Evolutionary conservation across 164 flowering plant species (phyloP).

Genomic region (Magnolia officinalis): DNA sequence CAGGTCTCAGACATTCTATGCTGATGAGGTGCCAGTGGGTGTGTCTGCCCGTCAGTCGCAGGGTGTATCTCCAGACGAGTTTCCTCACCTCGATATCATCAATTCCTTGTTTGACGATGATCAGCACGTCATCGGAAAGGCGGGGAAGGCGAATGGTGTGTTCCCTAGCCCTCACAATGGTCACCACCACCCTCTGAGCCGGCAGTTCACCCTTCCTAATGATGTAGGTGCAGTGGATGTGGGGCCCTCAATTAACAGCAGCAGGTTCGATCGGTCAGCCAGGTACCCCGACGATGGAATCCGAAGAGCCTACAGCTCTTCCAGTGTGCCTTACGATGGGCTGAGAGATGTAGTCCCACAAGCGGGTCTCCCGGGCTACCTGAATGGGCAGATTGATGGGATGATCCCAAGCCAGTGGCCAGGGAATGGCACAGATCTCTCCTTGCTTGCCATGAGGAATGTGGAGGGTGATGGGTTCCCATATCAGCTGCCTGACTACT

Average conservation of each 20-base stretch:
- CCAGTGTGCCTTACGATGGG: conserved; percentile 34
- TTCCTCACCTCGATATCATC: conserved; percentile 94
- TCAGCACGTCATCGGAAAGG: conserved; percentile 30
- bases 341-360: conserved; percentile 41
- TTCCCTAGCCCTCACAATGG: conserved; percentile 32
- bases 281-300: conserved; percentile 53
- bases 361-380: conserved; percentile 30
- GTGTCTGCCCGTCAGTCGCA: conserved; percentile 29
- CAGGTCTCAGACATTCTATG: conserved; percentile 23
- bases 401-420: conserved; percentile 64
- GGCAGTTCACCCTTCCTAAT: conserved; percentile 52
- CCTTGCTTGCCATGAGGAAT: conserved; percentile 37
- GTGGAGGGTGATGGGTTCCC: conserved; percentile 46
- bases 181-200: conserved; percentile 26
- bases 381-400: conserved; percentile 63
- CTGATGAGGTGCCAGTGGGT: conserved; percentile 34
- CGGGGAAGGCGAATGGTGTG: conserved; percentile 13
- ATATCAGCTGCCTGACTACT: conserved; percentile 48
- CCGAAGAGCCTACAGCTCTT: conserved; percentile 39
- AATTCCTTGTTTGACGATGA: conserved; percentile 88
- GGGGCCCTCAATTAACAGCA: conserved; percentile 38
- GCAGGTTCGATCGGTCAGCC: conserved; percentile 50
- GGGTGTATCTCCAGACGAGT: conserved; percentile 52
- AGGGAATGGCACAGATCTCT: conserved; percentile 41
- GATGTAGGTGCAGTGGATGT: conserved; percentile 36